Conservation (phyloP, 176 grass and related monocot species). For the Bonia amplexicaulis region DNA sequence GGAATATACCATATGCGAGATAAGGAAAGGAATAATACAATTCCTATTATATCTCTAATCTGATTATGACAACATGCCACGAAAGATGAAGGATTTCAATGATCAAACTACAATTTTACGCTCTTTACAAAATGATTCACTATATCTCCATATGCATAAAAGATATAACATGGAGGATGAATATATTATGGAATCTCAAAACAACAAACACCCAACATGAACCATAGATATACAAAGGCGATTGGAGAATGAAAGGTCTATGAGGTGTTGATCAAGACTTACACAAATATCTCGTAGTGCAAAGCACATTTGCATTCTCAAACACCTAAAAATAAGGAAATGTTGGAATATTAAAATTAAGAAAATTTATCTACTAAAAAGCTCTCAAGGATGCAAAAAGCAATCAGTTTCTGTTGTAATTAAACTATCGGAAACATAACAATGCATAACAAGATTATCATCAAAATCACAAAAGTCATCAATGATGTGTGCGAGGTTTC, state of each 20-base stretch:
- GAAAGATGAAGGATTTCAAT: constrained; percentile 17
- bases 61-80: constrained; percentile 56
- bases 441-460: background rate
- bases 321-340: constrained; percentile 28
- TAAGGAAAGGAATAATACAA: too few species aligned
- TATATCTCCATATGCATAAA: background rate
- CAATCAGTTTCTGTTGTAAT: background rate
- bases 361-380: background rate
- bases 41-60: too few species aligned
- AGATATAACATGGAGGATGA: background rate
- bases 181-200: background rate
- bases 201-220: background rate
- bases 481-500: background rate
- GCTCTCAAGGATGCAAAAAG: background rate
- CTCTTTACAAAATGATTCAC: background rate
- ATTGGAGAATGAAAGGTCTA: constrained; percentile 42
- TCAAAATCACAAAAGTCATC: background rate
- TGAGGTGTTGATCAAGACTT: constrained; percentile 29
- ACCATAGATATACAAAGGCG: background rate
- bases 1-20: too few species aligned
- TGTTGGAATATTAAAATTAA: background rate
- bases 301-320: constrained; percentile 70
- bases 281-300: constrained; percentile 55
- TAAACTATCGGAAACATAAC: background rate
- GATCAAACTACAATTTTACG: constrained; percentile 22